Base-by-base conservation (phyloP, 1,284 basidiomycete genomes). In the Pseudomicrostroma phylloplanum region DNA sequence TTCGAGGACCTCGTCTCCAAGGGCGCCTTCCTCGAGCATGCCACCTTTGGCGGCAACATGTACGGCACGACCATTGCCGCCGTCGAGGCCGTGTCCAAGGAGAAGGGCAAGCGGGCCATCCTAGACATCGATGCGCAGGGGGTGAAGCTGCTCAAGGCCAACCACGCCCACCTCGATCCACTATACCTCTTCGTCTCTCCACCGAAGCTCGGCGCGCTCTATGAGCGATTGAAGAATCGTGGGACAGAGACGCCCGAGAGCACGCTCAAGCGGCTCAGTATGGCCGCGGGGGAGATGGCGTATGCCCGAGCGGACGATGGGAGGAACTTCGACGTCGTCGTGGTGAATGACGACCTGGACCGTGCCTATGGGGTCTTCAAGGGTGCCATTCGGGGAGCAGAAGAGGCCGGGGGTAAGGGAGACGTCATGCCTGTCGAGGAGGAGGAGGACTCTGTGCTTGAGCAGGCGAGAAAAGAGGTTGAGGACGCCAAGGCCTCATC, bases 101-200 rank as follows among this genome's bases (percentile, higher is more conserved):
- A 69, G 58, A 58, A 67, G 48, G 68, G 65, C 30, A 79, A 79
- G 59, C 82, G 91, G 15, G 97, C 94, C 78, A 87, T 99, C 60
- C 85, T 99, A 53, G 94, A 99, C 80, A 98, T 99, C 68, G 94
- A 99, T 78, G 88, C 91, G 13, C 92, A 94, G 61, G 77, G 77
- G 40, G 76, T 79, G 26, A 69, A 73, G 36, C 64, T 92, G 80
- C 88, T 97, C 76, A 92, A 92, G 79, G 80, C 83, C 39, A 82
- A 84, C 86, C 89, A 71, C 67, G 79, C 83, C 0, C 81, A 86
- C 58, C 82, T 98, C 51, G 84, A 89, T 72, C 90, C 93, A 7
- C 84, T 96, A 66, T 96, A 88, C 81, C 85, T 96, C 70, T 99
- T 99, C 82, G 86, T 99, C 74, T 88, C 91, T 0, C 94, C 94